phyloP scores from a whole-genome alignment of 352 stramenopile species.

The Phytopythium helicoides region DNA sequence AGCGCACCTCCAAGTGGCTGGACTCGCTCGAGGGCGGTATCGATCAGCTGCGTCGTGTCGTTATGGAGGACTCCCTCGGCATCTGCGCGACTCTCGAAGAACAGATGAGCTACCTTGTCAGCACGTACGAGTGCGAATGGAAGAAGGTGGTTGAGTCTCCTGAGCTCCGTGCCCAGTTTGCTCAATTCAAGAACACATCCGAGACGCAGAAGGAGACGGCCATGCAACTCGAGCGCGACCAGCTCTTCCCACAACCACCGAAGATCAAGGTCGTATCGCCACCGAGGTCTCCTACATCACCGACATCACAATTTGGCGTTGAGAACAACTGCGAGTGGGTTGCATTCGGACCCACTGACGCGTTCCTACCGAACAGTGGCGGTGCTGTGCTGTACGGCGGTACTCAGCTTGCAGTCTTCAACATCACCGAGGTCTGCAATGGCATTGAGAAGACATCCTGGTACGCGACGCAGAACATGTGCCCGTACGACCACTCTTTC shows the following conservation, averaged over 20 bases:
- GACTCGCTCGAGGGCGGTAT: conserved; percentile 73
- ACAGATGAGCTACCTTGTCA: conserved; percentile 88
- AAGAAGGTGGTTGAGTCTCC: conserved; percentile 89
- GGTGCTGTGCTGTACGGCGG: conserved; percentile 89
- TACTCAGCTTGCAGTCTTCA: conserved; percentile 90
- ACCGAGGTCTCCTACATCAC: conserved; percentile 52
- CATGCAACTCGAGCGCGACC: conserved; percentile 76
- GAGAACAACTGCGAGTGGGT: conserved; percentile 62
- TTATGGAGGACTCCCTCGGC: conserved; percentile 90
- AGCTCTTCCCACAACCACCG: conserved; percentile 73
- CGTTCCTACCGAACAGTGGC: conserved; percentile 83
- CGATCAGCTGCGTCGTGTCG: conserved; percentile 47
- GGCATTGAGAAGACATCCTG: conserved; percentile 71
- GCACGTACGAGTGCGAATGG: conserved; percentile 94
- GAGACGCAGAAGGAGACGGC: conserved; percentile 57
- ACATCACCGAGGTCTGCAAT: conserved; percentile 63
- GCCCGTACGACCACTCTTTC: conserved; percentile 90
- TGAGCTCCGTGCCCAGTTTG: conserved; percentile 74
- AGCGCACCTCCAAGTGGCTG: conserved; percentile 89
- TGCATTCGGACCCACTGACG: conserved; percentile 55
- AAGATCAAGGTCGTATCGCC: conserved; percentile 41
- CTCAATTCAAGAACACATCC: conserved; percentile 91
- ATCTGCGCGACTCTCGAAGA: conserved; percentile 75
- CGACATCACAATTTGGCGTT: conserved; percentile 11
- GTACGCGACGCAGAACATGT: conserved; percentile 94